These are phyloP conservation scores for Handroanthus guayacan DNA, from an alignment of 257 asterid species.

Conservation along the genomic window DNA sequence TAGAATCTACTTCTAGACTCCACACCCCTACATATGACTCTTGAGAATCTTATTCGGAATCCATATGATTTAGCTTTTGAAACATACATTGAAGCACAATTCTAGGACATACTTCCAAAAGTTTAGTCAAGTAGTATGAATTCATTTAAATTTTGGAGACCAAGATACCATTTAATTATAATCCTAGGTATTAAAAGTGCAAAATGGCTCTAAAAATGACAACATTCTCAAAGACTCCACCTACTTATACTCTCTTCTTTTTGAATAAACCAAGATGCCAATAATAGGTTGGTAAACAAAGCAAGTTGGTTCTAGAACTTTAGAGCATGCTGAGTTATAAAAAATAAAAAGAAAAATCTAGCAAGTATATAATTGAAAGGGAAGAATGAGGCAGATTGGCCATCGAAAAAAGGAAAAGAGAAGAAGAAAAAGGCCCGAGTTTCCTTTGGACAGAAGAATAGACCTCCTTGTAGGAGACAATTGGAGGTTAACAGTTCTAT, in stretches of 20 bases:
- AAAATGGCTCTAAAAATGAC: background rate
- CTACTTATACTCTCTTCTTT: background rate
- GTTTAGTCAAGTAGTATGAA: background rate
- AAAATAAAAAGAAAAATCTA: background rate
- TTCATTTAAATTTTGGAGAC: too few relatives aligned
- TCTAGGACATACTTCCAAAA: background rate
- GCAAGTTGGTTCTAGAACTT: conserved; percentile 1
- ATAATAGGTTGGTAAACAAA: background rate
- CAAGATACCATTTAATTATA: too few relatives aligned
- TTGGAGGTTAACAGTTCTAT: conserved; percentile 53
- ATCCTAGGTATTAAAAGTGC: background rate
- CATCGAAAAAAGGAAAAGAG: conserved; percentile 50
- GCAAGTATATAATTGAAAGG: background rate
- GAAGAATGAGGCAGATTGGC: conserved; percentile 31
- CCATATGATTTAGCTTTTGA: background rate
- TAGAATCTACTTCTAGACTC: background rate
- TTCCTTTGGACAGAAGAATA: conserved; percentile 63
- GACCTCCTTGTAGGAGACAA: conserved; percentile 67
- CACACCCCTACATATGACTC: background rate
- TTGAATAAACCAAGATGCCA: background rate
- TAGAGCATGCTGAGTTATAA: conserved; percentile 9
- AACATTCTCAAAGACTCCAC: conserved; percentile 18
- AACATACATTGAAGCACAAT: background rate
- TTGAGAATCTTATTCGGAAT: background rate
- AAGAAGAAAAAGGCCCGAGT: conserved; percentile 38